A percentile compares a stretch with the other conserved stretches of the same genome.
Evolutionary conservation across 2,329 filamentous ascomycete species (phyloP).

Genomic region (Fusarium sp.): DNA sequence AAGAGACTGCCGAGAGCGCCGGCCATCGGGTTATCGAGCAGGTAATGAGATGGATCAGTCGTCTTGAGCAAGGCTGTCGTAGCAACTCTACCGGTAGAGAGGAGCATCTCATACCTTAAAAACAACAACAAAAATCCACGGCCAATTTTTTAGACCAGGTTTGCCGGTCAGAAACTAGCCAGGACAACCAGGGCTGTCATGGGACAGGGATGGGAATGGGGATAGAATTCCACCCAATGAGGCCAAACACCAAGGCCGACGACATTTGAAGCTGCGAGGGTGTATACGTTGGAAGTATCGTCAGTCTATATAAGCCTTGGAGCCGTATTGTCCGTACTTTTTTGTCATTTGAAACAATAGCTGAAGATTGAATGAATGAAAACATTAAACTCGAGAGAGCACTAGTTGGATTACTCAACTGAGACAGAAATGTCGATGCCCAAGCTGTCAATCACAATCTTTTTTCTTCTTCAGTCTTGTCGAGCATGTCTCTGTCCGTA

Average conservation of each 20-base stretch:
- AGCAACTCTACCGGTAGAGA: conserved; percentile 8
- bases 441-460: conserved; percentile 22
- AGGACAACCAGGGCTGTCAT: conserved; percentile 33
- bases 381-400: conserved; percentile 8
- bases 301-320: conserved; percentile 16
- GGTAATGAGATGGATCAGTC: conserved; percentile 19
- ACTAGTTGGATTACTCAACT: background rate
- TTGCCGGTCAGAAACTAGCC: conserved; percentile 16
- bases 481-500: conserved; percentile 15
- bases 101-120: conserved; percentile 25
- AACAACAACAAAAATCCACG: conserved; percentile 32
- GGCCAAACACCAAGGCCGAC: conserved; percentile 35
- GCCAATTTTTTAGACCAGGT: conserved; percentile 32
- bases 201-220: conserved; percentile 39
- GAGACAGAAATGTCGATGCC: conserved; percentile 23
- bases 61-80: conserved; percentile 16
- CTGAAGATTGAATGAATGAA: conserved; percentile 8
- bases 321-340: conserved; percentile 1
- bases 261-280: conserved; percentile 31
- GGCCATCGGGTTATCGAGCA: conserved; percentile 10
- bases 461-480: conserved; percentile 2
- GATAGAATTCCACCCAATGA: conserved; percentile 29
- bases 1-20: background rate
- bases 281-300: conserved; percentile 29
- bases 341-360: conserved; percentile 14